Conservation (phyloP, 192 early-diverging fungal species). For the Gryganskiella cystojenkinii region DNA sequence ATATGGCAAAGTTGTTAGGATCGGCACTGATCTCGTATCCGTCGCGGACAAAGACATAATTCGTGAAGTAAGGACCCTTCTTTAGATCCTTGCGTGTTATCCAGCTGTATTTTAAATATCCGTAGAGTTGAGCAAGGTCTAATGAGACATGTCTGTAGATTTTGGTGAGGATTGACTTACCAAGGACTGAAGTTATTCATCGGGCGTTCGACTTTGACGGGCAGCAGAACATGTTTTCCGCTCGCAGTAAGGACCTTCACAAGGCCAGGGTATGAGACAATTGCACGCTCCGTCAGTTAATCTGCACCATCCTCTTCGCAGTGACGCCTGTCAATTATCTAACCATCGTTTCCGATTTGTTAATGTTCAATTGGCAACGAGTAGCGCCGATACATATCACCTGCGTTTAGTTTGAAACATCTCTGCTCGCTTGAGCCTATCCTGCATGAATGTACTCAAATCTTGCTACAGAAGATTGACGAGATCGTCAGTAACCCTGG, state of each 20-base stretch:
- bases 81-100: not conserved
- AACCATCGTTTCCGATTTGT: not conserved
- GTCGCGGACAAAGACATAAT: slow-evolving; percentile 57
- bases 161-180: slow-evolving; percentile 23
- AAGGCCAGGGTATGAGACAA: slow-evolving; percentile 34
- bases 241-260: slow-evolving; percentile 52
- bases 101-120: slow-evolving; percentile 3
- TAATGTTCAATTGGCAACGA: not conserved
- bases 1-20: slow-evolving; percentile 54
- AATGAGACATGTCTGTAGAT: slow-evolving; percentile 4
- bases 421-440: slow-evolving; percentile 58
- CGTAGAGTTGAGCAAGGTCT: not conserved
- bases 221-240: slow-evolving; percentile 36
- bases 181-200: slow-evolving; percentile 19
- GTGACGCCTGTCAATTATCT: not conserved
- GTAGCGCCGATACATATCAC: slow-evolving; percentile 57
- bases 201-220: slow-evolving; percentile 15
- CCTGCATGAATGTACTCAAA: slow-evolving; percentile 35
- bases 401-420: slow-evolving; percentile 62
- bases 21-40: slow-evolving; percentile 42
- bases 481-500: slow-evolving; percentile 13
- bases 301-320: not conserved
- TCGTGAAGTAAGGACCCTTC: slow-evolving; percentile 31
- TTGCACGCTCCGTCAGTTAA: not conserved
- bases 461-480: slow-evolving; percentile 38